Conservation (phyloP, 2,329 filamentous ascomycete species). For the Colletotrichum magnum region DNA sequence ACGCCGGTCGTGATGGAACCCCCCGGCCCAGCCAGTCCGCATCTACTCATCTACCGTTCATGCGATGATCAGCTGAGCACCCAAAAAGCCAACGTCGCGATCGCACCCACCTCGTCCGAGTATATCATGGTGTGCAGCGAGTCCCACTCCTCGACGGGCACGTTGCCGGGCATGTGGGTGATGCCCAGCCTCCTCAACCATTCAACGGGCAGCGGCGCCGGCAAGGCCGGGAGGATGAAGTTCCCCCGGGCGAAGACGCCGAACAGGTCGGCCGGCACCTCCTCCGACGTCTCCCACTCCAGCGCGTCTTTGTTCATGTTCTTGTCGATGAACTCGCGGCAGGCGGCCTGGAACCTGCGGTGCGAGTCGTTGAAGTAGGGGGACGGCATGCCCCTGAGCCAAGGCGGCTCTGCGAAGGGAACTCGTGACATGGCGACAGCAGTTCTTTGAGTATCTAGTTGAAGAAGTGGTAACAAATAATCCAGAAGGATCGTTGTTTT, state of each 20-base stretch:
- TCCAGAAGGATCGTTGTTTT: background rate
- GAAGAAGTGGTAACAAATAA: background rate
- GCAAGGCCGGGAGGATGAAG: slow-evolving; percentile 80
- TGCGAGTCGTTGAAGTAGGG: slow-evolving; percentile 80
- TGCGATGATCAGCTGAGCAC: no score
- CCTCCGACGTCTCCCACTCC: slow-evolving; percentile 79
- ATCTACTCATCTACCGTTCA: background rate
- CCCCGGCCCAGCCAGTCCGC: background rate
- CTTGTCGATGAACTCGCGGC: slow-evolving; percentile 75
- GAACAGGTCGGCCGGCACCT: slow-evolving; percentile 75
- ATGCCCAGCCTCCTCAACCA: slow-evolving; percentile 78
- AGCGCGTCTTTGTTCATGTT: slow-evolving; percentile 73
- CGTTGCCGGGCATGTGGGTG: slow-evolving; percentile 73
- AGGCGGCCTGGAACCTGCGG: slow-evolving; percentile 75
- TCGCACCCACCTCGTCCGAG: slow-evolving; percentile 62
- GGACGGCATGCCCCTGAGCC: slow-evolving; percentile 77
- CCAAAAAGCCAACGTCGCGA: slow-evolving; percentile 52
- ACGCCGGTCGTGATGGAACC: background rate
- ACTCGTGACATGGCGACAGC: background rate
- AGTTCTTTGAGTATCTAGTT: background rate
- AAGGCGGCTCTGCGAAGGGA: slow-evolving; percentile 82
- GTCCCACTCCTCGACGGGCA: slow-evolving; percentile 82
- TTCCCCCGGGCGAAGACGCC: slow-evolving; percentile 73
- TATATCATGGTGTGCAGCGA: slow-evolving; percentile 80
- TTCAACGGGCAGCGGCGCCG: slow-evolving; percentile 76